Conservation (phyloP, 2,329 filamentous ascomycete species). For the Talaromyces sp. region DNA sequence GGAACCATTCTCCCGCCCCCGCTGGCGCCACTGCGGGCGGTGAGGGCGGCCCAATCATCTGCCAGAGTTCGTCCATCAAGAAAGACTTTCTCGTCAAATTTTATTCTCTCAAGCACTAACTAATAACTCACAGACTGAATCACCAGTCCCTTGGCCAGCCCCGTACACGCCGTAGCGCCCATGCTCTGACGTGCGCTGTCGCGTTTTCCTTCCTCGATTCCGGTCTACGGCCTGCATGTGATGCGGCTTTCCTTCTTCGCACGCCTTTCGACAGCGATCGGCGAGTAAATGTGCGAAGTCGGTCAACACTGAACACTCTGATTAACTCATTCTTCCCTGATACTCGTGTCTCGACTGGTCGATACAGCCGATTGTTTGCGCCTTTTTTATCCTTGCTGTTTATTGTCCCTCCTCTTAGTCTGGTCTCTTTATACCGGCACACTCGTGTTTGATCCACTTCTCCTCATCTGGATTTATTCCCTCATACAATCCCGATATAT, state of each 20-base stretch:
- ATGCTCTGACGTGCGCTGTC: not conserved
- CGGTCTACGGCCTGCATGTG: conserved; percentile 1
- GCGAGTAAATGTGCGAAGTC: conserved; percentile 8
- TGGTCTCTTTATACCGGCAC: not conserved
- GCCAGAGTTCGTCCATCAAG: not conserved
- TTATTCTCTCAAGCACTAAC: not conserved
- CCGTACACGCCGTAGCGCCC: not conserved
- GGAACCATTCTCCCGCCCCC: conserved; percentile 14
- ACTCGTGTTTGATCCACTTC: conserved; percentile 4
- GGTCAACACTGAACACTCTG: not conserved
- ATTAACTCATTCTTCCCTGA: conserved; percentile 2
- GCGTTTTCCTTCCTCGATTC: not conserved
- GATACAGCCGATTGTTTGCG: conserved; percentile 13
- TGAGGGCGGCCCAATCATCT: not conserved
- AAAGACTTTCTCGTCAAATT: not conserved
- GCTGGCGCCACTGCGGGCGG: not conserved
- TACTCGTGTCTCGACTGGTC: not conserved
- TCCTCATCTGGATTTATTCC: not conserved
- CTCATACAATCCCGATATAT: not conserved
- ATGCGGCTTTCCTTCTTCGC: conserved; percentile 3
- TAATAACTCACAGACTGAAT: too few relatives aligned
- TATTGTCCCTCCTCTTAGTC: not conserved
- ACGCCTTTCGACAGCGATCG: conserved; percentile 3
- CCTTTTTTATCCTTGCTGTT: conserved; percentile 6
- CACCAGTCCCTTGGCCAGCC: not conserved